phyloP scores from a whole-genome alignment of 495 filamentous ascomycete genomes.

The Mytilinidion resinicola region DNA sequence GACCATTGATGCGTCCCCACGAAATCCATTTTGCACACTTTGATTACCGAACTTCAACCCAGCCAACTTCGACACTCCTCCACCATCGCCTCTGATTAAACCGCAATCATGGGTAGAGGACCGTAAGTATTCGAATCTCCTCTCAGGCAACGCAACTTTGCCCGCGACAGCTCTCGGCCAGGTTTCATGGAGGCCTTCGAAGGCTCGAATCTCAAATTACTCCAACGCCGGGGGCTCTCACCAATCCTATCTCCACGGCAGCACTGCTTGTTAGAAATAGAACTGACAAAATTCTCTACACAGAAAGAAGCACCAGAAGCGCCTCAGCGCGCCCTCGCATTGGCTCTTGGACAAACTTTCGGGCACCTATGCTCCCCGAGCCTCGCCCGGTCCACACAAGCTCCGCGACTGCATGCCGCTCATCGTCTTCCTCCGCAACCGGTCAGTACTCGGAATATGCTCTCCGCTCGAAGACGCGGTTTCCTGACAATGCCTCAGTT shows the following conservation, averaged over 20 bases:
- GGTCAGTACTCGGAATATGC: constrained; percentile 39
- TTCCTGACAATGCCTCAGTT: constrained; percentile 42
- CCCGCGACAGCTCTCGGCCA: not conserved
- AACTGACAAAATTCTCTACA: constrained; percentile 3
- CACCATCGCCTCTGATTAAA: constrained; percentile 10
- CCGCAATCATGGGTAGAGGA: constrained; percentile 57
- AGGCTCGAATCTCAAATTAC: not conserved
- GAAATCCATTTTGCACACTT: too few species aligned
- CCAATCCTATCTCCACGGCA: not conserved
- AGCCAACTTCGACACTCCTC: constrained; percentile 6
- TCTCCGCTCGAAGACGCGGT: not conserved
- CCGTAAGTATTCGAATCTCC: constrained; percentile 46
- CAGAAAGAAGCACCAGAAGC: constrained; percentile 99
- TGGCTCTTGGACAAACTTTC: constrained; percentile 99
- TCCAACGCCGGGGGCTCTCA: not conserved
- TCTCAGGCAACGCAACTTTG: not conserved
- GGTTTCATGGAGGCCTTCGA: too few species aligned
- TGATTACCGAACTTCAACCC: not conserved
- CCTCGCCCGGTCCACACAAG: constrained; percentile 97
- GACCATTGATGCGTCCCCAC: too few species aligned
- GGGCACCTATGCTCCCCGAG: constrained; percentile 87
- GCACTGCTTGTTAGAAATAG: not conserved
- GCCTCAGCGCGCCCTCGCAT: constrained; percentile 95
- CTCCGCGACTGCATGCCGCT: constrained; percentile 97
- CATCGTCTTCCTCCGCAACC: constrained; percentile 98